These are phyloP conservation scores for Dryas octopetala DNA, from an alignment of 306 rosid genomes.

Conservation along the genomic window DNA sequence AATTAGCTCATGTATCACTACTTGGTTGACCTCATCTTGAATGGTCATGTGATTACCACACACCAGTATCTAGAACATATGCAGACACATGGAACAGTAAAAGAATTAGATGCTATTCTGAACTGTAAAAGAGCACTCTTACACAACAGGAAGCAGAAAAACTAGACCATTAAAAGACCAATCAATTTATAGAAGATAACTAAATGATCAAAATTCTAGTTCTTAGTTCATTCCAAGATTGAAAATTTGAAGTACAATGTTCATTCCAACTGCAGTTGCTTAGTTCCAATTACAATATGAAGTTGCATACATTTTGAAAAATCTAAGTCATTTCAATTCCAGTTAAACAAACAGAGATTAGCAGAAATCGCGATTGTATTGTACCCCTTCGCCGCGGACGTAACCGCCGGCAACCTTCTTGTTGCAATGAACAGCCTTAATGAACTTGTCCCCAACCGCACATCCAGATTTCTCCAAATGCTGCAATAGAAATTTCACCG, in stretches of 20 bases:
- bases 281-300: background rate
- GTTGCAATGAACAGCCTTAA: constrained; percentile 60
- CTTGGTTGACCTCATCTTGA: constrained; percentile 86
- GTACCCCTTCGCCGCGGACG: constrained; percentile 70
- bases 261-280: background rate
- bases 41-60: constrained; percentile 57
- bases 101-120: background rate
- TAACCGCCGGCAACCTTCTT: constrained; percentile 53
- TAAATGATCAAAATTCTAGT: background rate
- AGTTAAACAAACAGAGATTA: background rate
- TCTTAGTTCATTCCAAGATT: background rate
- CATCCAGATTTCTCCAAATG: constrained; percentile 77
- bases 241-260: background rate
- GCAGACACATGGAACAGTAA: constrained; percentile 23
- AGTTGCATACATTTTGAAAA: background rate
- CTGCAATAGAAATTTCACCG: constrained; percentile 64
- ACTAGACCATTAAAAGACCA: background rate
- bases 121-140: background rate
- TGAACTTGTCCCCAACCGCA: constrained; percentile 48
- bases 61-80: constrained; percentile 52
- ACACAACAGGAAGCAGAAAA: background rate
- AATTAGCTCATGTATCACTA: constrained; percentile 78
- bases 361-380: background rate
- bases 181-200: background rate
- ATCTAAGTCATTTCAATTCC: background rate